phyloP scores from a whole-genome alignment of 208 protist species.

The Leishmania tropica region DNA sequence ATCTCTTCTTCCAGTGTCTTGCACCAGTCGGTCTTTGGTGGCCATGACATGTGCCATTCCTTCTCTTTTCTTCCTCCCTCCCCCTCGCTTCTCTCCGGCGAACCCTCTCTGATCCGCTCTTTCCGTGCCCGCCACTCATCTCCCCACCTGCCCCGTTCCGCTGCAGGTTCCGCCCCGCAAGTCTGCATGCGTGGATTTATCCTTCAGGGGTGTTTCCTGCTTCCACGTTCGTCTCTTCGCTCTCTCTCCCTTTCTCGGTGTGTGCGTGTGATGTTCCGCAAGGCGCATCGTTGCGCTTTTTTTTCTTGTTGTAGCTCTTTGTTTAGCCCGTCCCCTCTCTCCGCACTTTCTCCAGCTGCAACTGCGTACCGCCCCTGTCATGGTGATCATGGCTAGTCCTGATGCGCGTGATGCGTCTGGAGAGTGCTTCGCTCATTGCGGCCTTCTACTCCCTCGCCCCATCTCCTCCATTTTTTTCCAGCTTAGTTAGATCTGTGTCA shows the following conservation, averaged over 20 bases:
- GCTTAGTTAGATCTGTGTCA: neutral
- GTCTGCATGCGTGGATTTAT: neutral
- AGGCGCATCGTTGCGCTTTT: neutral
- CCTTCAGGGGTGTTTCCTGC: neutral
- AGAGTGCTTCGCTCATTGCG: neutral
- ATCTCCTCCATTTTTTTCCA: neutral
- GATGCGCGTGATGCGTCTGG: neutral
- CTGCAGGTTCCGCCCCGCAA: neutral
- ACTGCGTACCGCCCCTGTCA: neutral
- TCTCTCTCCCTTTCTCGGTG: neutral
- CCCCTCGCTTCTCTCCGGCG: neutral
- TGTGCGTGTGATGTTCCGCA: neutral
- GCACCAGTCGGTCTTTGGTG: neutral
- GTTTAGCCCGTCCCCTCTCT: neutral
- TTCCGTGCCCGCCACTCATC: slow-evolving; percentile 4
- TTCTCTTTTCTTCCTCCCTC: slow-evolving; percentile 4
- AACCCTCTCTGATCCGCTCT: neutral
- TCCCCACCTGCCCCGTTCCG: slow-evolving; percentile 2
- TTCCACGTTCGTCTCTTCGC: neutral
- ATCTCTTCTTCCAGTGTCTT: neutral
- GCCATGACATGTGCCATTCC: neutral
- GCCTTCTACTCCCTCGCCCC: neutral
- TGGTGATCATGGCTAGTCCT: neutral
- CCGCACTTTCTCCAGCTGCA: neutral
- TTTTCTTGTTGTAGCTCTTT: neutral